These are phyloP conservation scores for Prinsepia uniflora DNA, from an alignment of 306 rosid species.

Conservation along the genomic window DNA sequence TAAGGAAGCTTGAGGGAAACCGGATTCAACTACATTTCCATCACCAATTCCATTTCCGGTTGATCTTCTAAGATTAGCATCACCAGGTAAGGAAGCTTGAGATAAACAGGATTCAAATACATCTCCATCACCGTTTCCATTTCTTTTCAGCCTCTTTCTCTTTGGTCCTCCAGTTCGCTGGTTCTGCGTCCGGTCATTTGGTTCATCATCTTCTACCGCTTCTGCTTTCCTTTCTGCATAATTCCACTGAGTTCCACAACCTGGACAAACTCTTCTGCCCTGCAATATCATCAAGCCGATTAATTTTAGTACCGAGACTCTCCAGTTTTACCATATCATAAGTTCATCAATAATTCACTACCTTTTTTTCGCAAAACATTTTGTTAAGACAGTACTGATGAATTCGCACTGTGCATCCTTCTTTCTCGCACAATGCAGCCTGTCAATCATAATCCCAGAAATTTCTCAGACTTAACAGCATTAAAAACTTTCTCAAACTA, in stretches of 20 bases:
- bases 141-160: slow-evolving; percentile 37
- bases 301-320: slow-evolving; percentile 6
- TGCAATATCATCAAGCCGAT: slow-evolving; percentile 23
- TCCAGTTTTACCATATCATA: background rate
- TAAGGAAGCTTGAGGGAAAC: slow-evolving; percentile 25
- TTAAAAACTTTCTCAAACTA: background rate
- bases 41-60: slow-evolving; percentile 9
- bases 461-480: slow-evolving; percentile 27
- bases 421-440: slow-evolving; percentile 73
- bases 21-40: slow-evolving; percentile 38
- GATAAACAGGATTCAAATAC: slow-evolving; percentile 36
- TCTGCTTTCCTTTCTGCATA: slow-evolving; percentile 45
- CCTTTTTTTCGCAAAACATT: slow-evolving; percentile 53
- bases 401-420: slow-evolving; percentile 59
- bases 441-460: slow-evolving; percentile 31
- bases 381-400: slow-evolving; percentile 76
- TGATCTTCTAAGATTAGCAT: slow-evolving; percentile 20
- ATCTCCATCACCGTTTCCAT: slow-evolving; percentile 26
- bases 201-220: slow-evolving; percentile 32
- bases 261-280: slow-evolving; percentile 60
- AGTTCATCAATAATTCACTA: slow-evolving; percentile 23
- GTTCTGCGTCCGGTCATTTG: slow-evolving; percentile 27
- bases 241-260: slow-evolving; percentile 63
- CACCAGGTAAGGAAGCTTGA: slow-evolving; percentile 21
- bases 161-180: slow-evolving; percentile 35